A percentile compares a stretch with the other conserved stretches of the same genome.
phyloP scores from a whole-genome alignment of 495 filamentous ascomycete species.

The Copromyces sp. region DNA sequence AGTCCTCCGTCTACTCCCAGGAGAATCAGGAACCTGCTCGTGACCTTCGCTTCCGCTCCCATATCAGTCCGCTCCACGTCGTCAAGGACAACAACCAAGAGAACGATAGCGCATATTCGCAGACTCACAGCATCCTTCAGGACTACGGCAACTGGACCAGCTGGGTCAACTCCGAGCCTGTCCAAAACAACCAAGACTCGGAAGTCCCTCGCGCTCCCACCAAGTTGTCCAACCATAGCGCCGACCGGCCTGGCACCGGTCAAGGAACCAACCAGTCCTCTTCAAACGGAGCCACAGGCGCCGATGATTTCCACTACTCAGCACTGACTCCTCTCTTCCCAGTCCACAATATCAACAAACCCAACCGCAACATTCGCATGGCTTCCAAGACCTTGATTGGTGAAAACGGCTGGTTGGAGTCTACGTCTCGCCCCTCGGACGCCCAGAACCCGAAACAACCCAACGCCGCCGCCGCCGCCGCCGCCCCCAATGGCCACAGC shows the following conservation, averaged over 20 bases:
- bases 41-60: not conserved
- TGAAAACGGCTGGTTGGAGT: slow-evolving; percentile 38
- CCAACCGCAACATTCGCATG: slow-evolving; percentile 1
- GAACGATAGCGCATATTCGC: not conserved
- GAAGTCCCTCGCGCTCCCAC: not conserved
- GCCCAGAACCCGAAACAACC: not conserved
- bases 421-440: slow-evolving; percentile 18
- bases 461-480: not conserved
- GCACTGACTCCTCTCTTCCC: slow-evolving; percentile 10
- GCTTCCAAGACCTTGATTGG: slow-evolving; percentile 34
- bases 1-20: slow-evolving; percentile 19
- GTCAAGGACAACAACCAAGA: slow-evolving; percentile 6
- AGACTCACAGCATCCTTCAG: slow-evolving; percentile 13
- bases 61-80: slow-evolving; percentile 18
- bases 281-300: not conserved
- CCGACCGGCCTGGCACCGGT: not conserved
- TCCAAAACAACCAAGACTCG: not conserved
- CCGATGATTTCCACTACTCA: slow-evolving; percentile 7
- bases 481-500: not conserved
- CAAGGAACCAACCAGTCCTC: not conserved
- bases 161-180: not conserved
- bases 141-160: slow-evolving; percentile 12
- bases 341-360: not conserved
- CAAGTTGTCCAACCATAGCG: not conserved
- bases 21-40: slow-evolving; percentile 3